phyloP scores from a whole-genome alignment of 1,284 basidiomycete species.

The Xerocomus cyaneibrunnescens region DNA sequence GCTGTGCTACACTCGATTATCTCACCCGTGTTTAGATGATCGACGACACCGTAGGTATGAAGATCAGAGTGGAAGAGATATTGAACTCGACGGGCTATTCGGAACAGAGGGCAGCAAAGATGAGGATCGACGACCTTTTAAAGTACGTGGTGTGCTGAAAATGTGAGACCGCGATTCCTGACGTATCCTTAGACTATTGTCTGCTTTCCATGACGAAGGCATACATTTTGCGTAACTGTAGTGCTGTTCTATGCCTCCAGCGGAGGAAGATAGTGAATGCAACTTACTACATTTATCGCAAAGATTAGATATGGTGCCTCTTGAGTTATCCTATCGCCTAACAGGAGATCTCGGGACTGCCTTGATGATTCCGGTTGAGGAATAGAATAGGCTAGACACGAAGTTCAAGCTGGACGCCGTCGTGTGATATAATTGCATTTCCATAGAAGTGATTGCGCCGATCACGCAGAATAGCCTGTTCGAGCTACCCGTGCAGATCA shows the following conservation, averaged over 20 bases:
- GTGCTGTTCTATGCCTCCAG: not conserved
- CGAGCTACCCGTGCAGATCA: not conserved
- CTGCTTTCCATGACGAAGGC: constrained; percentile 56
- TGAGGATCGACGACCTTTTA: constrained; percentile 78
- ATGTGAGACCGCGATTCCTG: not conserved
- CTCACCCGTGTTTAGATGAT: constrained; percentile 52
- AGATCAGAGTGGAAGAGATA: constrained; percentile 74
- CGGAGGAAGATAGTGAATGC: not conserved
- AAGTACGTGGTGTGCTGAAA: constrained; percentile 44
- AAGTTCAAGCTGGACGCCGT: not conserved
- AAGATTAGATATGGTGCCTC: not conserved
- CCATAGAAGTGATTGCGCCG: not conserved
- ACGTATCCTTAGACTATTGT: constrained; percentile 48
- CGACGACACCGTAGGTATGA: constrained; percentile 72
- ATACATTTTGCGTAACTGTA: constrained; percentile 55
- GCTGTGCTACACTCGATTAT: not conserved
- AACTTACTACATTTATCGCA: not conserved
- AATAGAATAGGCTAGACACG: not conserved
- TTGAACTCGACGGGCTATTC: constrained; percentile 63
- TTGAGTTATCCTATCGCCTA: not conserved
- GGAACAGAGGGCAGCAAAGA: constrained; percentile 74
- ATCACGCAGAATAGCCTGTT: not conserved
- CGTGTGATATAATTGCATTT: not conserved
- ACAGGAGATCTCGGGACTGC: not conserved
- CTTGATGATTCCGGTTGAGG: not conserved